These are phyloP conservation scores for Neocallimastix lanati DNA, from an alignment of 192 early-diverging fungal species.

Conservation along the genomic window DNA sequence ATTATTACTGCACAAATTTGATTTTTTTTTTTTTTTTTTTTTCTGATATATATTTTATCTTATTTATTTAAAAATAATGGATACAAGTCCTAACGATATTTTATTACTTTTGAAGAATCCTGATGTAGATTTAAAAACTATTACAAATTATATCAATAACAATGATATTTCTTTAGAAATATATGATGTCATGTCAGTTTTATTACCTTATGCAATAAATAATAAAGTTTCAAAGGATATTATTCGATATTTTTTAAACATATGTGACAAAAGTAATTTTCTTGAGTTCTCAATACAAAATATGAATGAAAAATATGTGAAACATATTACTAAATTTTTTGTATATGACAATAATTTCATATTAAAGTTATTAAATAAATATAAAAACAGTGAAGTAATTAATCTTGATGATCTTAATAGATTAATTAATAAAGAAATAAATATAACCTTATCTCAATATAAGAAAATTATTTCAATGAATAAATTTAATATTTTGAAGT, in stretches of 20 bases:
- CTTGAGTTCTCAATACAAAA: not conserved
- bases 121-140: not conserved
- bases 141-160: not conserved
- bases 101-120: not conserved
- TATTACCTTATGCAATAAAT: not conserved
- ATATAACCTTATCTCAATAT: not conserved
- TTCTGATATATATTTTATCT: too few relatives aligned
- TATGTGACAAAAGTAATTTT: not conserved
- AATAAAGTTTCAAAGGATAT: not conserved
- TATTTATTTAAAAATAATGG: too few relatives aligned
- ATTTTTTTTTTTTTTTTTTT: too few relatives aligned
- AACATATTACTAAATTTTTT: not conserved
- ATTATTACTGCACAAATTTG: too few relatives aligned
- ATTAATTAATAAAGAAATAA: not conserved
- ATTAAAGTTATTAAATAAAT: not conserved
- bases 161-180: not conserved
- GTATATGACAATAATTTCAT: not conserved
- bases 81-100: not conserved
- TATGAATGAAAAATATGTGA: not conserved
- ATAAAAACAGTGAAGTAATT: not conserved
- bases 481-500: not conserved
- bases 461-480: not conserved
- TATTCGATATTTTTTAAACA: not conserved
- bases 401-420: not conserved
- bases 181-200: not conserved